phyloP scores from a whole-genome alignment of 2,329 filamentous ascomycete species.

The Fusarium neocosmosporiellum region DNA sequence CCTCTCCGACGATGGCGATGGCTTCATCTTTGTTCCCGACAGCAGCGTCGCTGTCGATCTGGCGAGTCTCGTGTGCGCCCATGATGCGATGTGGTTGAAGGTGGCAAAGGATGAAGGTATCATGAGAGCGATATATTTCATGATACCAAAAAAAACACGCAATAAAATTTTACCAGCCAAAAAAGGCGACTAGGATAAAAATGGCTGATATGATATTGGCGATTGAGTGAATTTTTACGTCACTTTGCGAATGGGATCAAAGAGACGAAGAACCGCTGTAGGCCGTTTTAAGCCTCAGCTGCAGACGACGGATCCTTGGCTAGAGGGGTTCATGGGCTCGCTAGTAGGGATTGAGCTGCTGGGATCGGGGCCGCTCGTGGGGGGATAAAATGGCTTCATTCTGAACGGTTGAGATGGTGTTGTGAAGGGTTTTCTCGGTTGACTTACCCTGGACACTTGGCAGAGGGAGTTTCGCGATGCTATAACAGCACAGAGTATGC shows the following conservation, averaged over 20 bases:
- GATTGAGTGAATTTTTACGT: constrained; percentile 34
- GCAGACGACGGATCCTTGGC: constrained; percentile 2
- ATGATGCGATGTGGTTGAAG: constrained; percentile 12
- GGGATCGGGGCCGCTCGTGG: background rate
- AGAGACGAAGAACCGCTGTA: background rate
- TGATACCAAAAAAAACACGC: background rate
- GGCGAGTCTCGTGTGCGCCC: constrained; percentile 14
- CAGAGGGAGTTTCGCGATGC: background rate
- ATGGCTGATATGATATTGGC: constrained; percentile 21
- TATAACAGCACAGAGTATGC: background rate
- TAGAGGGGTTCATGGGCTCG: background rate
- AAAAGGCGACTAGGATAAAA: background rate
- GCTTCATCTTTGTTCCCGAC: constrained; percentile 45
- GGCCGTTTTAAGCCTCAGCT: constrained; percentile 34
- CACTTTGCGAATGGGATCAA: background rate
- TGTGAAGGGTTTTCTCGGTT: background rate
- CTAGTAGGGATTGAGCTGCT: background rate
- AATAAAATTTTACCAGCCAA: background rate
- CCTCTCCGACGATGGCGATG: constrained; percentile 68
- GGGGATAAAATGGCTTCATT: background rate
- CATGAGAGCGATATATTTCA: constrained; percentile 3
- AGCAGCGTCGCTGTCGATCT: constrained; percentile 17
- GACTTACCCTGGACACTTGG: background rate
- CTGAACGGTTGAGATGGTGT: background rate
- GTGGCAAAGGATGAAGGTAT: constrained; percentile 1